A percentile compares a stretch with the other conserved stretches of the same genome.
Evolutionary conservation across 2,329 filamentous ascomycete genomes (phyloP).

Genomic region (Colletotrichum spaethianum): DNA sequence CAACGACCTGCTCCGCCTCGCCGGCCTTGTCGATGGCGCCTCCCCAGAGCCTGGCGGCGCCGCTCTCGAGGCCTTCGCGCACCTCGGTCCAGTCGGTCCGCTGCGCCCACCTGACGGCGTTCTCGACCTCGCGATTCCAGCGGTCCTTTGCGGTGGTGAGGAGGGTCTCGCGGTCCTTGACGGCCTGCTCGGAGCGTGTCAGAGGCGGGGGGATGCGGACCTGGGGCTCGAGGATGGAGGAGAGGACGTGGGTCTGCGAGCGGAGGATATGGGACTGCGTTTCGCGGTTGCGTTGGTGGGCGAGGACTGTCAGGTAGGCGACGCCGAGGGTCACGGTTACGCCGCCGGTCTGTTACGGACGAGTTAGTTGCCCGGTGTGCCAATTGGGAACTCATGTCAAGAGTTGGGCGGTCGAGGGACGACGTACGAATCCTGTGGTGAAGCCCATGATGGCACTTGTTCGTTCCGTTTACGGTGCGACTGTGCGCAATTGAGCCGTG

Average conservation of each 20-base stretch:
- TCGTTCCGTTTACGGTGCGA: conserved; percentile 12
- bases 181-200: conserved; percentile 65
- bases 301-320: conserved; percentile 79
- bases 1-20: conserved; percentile 40
- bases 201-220: conserved; percentile 62
- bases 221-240: conserved; percentile 65
- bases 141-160: conserved; percentile 80
- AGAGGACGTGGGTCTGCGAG: conserved; percentile 68
- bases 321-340: conserved; percentile 81
- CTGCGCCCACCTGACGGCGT: conserved; percentile 76
- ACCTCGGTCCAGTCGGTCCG: conserved; percentile 75
- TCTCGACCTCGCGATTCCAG: conserved; percentile 83
- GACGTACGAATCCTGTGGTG: conserved; percentile 79
- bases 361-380: not conserved
- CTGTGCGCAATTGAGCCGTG: conserved; percentile 24
- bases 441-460: conserved; percentile 73
- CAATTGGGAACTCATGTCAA: not conserved
- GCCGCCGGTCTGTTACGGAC: conserved; percentile 73
- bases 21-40: conserved; percentile 53
- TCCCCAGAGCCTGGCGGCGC: conserved; percentile 61
- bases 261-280: conserved; percentile 70
- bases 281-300: conserved; percentile 78
- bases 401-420: not conserved
- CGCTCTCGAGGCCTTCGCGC: conserved; percentile 70
- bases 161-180: conserved; percentile 67